Evolutionary conservation across 108 stramenopile genomes (phyloP).

Genomic region (Nitzschia putrida): DNA sequence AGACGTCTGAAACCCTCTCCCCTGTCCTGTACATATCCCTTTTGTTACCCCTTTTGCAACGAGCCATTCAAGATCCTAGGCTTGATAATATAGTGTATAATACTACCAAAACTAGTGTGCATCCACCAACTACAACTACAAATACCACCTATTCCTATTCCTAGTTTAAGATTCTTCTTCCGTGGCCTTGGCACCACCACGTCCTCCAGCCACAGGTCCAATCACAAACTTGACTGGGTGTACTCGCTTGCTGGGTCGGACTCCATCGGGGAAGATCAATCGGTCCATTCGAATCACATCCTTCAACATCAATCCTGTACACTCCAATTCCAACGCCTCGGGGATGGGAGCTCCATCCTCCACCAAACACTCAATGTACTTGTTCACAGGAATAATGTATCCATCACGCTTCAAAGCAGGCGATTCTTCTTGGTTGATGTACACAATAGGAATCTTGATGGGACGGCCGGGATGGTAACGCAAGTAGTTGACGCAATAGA

Average conservation of each 20-base stretch:
- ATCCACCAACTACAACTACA: no score
- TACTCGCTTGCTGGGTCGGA: slow-evolving; percentile 47
- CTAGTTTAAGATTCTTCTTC: slow-evolving; percentile 11
- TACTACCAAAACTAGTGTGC: no score
- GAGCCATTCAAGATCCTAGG: no score
- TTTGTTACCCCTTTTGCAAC: no score
- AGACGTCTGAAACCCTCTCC: no score
- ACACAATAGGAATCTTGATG: slow-evolving; percentile 63
- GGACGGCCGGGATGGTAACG: slow-evolving; percentile 77
- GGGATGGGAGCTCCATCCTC: slow-evolving; percentile 78
- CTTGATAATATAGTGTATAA: no score
- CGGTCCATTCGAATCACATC: slow-evolving; percentile 73
- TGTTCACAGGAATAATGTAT: slow-evolving; percentile 70
- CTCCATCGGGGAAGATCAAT: slow-evolving; percentile 75
- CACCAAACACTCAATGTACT: slow-evolving; percentile 66
- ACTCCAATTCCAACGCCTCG: slow-evolving; percentile 73
- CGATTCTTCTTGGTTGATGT: slow-evolving; percentile 75
- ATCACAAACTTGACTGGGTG: slow-evolving; percentile 36
- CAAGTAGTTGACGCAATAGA: slow-evolving; percentile 77
- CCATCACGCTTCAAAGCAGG: slow-evolving; percentile 83
- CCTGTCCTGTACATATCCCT: no score
- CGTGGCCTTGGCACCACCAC: slow-evolving; percentile 30
- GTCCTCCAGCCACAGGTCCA: slow-evolving; percentile 68
- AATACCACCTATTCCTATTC: no score
- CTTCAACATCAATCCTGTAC: slow-evolving; percentile 68